phyloP scores from a whole-genome alignment of 768 basidiomycete genomes.

The Chalciporus piperatus region DNA sequence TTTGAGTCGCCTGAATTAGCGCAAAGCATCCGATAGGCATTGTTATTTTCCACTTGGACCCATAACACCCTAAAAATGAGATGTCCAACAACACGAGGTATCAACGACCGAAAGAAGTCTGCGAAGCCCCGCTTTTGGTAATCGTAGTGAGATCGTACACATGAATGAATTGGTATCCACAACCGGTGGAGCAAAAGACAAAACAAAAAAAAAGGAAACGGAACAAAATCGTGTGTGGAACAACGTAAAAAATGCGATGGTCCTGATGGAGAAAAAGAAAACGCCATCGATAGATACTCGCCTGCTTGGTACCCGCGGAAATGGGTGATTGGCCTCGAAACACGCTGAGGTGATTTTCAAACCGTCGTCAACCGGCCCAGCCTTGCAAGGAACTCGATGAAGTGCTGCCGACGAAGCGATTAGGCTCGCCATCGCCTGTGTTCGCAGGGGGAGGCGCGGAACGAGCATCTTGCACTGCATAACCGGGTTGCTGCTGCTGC shows the following conservation, averaged over 20 bases:
- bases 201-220: neutral
- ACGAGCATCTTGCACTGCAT: slow-evolving; percentile 8
- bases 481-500: slow-evolving; percentile 11
- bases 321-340: neutral
- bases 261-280: neutral
- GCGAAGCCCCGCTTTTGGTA: slow-evolving; percentile 15
- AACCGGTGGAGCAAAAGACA: neutral
- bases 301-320: neutral
- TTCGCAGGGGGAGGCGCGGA: slow-evolving; percentile 3
- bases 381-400: slow-evolving; percentile 30
- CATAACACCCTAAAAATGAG: neutral
- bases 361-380: slow-evolving; percentile 23
- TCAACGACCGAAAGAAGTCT: slow-evolving; percentile 1
- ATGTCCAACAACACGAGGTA: slow-evolving; percentile 4
- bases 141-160: slow-evolving; percentile 9
- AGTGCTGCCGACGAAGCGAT: slow-evolving; percentile 16
- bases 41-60: neutral
- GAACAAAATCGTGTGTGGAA: neutral
- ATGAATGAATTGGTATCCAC: neutral
- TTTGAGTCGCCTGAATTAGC: neutral
- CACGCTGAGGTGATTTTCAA: neutral
- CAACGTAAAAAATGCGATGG: no score
- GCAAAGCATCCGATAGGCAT: neutral
- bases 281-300: no score
- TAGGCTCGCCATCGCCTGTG: slow-evolving; percentile 4